Evolutionary conservation across 1,139 yeast genomes (phyloP).

Genomic region (Saccharomyces hybrid): DNA sequence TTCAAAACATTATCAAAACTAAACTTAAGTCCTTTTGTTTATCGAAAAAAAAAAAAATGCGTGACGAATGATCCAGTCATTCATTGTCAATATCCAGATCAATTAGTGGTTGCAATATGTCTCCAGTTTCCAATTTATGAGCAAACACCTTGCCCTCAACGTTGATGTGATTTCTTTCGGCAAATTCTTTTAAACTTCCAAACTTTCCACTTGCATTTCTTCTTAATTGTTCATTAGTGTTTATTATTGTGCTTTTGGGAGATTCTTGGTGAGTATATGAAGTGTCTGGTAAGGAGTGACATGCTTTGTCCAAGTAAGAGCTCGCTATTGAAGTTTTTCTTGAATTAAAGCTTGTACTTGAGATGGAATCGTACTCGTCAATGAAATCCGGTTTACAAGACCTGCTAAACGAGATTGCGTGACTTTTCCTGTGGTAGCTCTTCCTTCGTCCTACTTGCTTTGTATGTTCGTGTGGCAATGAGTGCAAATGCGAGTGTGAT

Average conservation of each 20-base stretch:
- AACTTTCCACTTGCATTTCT: conserved; percentile 22
- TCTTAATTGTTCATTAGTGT: conserved; percentile 25
- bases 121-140: conserved; percentile 19
- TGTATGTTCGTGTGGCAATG: neutral
- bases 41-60: neutral
- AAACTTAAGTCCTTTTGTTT: neutral
- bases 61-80: neutral
- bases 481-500: neutral
- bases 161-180: conserved; percentile 15
- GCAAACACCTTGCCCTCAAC: conserved; percentile 20
- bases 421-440: conserved; percentile 6
- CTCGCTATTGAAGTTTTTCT: conserved; percentile 4
- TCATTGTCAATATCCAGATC: conserved; percentile 1
- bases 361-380: neutral
- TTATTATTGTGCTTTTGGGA: conserved; percentile 16
- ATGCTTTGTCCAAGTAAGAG: neutral
- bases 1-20: neutral
- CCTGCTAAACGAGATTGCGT: conserved; percentile 9
- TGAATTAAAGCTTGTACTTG: conserved; percentile 2
- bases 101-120: conserved; percentile 4
- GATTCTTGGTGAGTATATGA: conserved; percentile 11
- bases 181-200: conserved; percentile 18
- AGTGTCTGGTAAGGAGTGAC: neutral
- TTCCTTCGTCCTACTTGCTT: neutral
- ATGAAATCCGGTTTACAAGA: neutral